Base-by-base conservation (phyloP, 169 alveolate species). In the Cryptosporidium meleagridis region DNA sequence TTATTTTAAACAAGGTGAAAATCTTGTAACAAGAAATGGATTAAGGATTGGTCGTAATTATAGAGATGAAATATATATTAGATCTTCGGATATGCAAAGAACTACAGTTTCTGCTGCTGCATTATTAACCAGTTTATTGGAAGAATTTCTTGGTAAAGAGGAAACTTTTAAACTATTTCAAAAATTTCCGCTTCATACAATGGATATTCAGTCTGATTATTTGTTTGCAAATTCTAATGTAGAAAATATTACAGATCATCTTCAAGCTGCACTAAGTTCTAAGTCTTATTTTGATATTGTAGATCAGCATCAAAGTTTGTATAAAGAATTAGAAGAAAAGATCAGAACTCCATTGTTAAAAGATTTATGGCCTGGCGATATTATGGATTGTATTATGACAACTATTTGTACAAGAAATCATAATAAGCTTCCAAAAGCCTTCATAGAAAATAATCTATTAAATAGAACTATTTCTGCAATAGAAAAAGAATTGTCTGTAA, bases 41-140 rank as follows among this genome's bases (percentile, higher is more conserved):
- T 45, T 80, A 33, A 59, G 26, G 1, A 59, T 80, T 18, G 89
- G 48, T 6, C n/a, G 6, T 4, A 65, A 65, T 62, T 80, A 62
- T 44, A 80, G 75, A 41, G 68, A 80, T 2, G 89, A 80, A 80
- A 80, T 80, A 45, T 80, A 62, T 65, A 48, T 80, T 21, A 51
- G 89, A 12, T 80, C 89, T 1, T 80, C 89, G 62, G 89, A 80
- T 80, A 80, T 80, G 89, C 89, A 80, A 23, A 80, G 89, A 65
- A 80, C 89, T 58, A 80, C 89, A 21, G 73, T 80, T 26, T 80
- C 89, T 10, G 89, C 89, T 33, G 89, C 89, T 3, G 89, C 89
- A 21, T 73, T 80, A 14, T 41, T 80, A 12, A 80, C 89, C 23
- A 80, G 89, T 45, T 45, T 80, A 31, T 10, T 80, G 5, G 89